Conservation (phyloP, 2,329 filamentous ascomycete species). For the Clathrospora elynae region DNA sequence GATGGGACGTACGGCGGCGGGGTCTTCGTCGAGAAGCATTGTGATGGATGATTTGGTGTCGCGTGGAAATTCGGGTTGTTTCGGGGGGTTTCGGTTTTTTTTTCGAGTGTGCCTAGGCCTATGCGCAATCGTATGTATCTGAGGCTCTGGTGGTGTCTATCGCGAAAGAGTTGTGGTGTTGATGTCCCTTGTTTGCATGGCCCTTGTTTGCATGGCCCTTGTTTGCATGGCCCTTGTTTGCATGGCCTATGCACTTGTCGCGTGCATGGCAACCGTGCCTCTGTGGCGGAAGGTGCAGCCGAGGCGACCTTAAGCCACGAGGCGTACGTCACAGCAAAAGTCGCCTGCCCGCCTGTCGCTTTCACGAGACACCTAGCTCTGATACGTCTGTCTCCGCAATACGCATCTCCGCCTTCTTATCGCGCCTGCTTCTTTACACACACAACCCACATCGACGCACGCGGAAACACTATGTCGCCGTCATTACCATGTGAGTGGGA, state of each 20-base stretch:
- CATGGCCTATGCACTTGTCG: constrained; percentile 23
- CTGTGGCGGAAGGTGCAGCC: constrained; percentile 20
- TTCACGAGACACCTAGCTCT: constrained; percentile 25
- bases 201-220: constrained; percentile 35
- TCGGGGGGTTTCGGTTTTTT: background rate
- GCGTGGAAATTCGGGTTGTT: constrained; percentile 3
- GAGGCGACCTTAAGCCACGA: constrained; percentile 26
- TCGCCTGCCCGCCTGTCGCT: constrained; percentile 19
- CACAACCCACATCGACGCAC: no score
- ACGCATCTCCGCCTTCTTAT: background rate
- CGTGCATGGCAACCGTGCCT: constrained; percentile 39
- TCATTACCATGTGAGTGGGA: constrained; percentile 45
- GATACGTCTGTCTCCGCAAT: constrained; percentile 4
- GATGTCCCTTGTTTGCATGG: constrained; percentile 38
- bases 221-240: constrained; percentile 33
- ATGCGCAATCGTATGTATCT: constrained; percentile 2
- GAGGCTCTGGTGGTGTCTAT: constrained; percentile 11
- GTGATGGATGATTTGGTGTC: constrained; percentile 47
- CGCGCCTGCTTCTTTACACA: background rate
- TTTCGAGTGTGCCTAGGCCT: background rate
- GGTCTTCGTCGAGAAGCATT: constrained; percentile 95
- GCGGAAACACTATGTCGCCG: constrained; percentile 38
- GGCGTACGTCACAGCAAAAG: constrained; percentile 43
- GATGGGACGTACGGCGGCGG: constrained; percentile 71
- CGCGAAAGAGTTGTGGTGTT: constrained; percentile 34